Conservation (phyloP, 2,329 filamentous ascomycete genomes). For the Trichoderma endophyticum region DNA sequence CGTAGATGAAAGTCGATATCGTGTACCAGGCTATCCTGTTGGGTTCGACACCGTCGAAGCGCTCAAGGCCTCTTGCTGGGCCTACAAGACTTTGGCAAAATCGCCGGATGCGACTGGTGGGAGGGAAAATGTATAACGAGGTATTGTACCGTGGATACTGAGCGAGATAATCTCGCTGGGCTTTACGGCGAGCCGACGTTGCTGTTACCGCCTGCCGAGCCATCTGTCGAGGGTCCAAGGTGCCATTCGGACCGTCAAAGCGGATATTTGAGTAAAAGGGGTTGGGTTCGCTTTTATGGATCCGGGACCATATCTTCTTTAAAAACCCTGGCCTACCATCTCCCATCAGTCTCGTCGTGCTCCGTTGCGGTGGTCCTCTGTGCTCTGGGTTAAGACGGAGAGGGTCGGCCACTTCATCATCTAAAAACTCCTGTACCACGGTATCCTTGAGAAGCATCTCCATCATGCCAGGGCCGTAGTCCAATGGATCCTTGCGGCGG, state of each 20-base stretch:
- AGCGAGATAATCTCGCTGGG: constrained; percentile 85
- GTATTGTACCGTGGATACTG: constrained; percentile 91
- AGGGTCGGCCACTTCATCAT: constrained; percentile 57
- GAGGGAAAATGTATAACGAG: constrained; percentile 81
- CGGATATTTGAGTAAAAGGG: constrained; percentile 82
- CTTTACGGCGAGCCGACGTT: constrained; percentile 75
- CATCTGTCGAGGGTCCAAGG: constrained; percentile 80
- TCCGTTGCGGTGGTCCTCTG: constrained; percentile 33
- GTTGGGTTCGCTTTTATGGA: constrained; percentile 75
- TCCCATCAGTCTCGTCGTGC: constrained; percentile 36
- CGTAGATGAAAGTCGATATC: constrained; percentile 92
- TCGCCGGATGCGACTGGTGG: constrained; percentile 72
- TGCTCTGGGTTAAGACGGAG: constrained; percentile 30
- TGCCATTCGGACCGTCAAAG: constrained; percentile 70
- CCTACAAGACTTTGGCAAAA: constrained; percentile 88
- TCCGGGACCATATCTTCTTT: constrained; percentile 59
- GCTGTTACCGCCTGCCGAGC: constrained; percentile 86
- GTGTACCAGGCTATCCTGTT: constrained; percentile 88
- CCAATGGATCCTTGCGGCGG: constrained; percentile 73
- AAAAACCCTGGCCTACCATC: constrained; percentile 56
- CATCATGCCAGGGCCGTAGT: constrained; percentile 86
- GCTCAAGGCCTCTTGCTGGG: constrained; percentile 79
- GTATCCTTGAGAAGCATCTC: constrained; percentile 97
- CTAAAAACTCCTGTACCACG: constrained; percentile 90
- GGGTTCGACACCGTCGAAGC: constrained; percentile 85